These are phyloP conservation scores for Camelina hispida DNA, from an alignment of 345 rosid species.

Conservation along the genomic window DNA sequence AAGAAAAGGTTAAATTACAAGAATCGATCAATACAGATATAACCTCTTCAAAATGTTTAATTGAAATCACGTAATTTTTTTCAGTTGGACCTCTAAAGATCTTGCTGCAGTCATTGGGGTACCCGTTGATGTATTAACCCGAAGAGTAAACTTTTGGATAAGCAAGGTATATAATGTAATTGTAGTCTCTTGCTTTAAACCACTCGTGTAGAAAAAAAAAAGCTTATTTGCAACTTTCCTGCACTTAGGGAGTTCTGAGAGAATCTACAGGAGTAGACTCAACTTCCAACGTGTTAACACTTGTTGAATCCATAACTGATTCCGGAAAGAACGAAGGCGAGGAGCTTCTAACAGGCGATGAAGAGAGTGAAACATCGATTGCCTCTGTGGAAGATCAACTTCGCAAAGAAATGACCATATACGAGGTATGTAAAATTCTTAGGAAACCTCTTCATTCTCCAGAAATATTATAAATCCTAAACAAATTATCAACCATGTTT, in stretches of 20 bases:
- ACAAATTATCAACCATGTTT: conserved; percentile 26
- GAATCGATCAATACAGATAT: conserved; percentile 20
- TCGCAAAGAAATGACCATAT: conserved; percentile 89
- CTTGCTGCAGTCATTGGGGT: conserved; percentile 75
- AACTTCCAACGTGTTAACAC: conserved; percentile 56
- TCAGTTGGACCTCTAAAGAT: conserved; percentile 83
- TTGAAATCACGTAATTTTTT: conserved; percentile 24
- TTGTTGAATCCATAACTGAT: conserved; percentile 70
- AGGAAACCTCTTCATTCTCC: conserved; percentile 30
- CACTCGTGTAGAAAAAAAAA: background rate
- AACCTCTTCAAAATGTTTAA: background rate
- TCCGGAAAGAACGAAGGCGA: conserved; percentile 61
- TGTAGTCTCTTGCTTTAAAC: conserved; percentile 15
- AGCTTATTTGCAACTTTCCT: conserved; percentile 24
- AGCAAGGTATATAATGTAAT: conserved; percentile 65
- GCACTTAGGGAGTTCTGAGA: conserved; percentile 73
- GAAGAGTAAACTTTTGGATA: conserved; percentile 86
- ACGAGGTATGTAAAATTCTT: conserved; percentile 60
- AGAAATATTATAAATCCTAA: conserved; percentile 18
- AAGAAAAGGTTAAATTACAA: conserved; percentile 59
- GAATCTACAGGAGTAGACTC: conserved; percentile 66
- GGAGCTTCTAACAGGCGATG: conserved; percentile 77
- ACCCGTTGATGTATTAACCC: conserved; percentile 70
- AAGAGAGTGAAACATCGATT: conserved; percentile 76
- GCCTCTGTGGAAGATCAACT: conserved; percentile 89